Evolutionary conservation across 2,329 filamentous ascomycete genomes (phyloP), one percentile per base, ranked within the genome.

Genomic region (Sporothrix pseudoabietina): DNA sequence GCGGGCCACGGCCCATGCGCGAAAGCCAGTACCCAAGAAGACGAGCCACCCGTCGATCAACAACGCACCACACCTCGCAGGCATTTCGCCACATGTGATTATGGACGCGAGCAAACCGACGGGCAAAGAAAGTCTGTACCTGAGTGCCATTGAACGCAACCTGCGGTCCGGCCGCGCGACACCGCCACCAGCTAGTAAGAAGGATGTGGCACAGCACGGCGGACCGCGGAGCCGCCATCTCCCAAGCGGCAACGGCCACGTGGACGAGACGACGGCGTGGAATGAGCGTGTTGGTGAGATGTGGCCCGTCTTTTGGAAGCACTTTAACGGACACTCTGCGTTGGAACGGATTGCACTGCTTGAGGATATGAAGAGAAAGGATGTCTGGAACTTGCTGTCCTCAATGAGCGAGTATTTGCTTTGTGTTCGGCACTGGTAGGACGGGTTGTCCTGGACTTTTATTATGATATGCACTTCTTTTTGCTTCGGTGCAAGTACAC

Each of bases 341-440:
- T 85, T 98, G 74, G 96, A 99, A 83, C 90, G 94, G 77, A 92
- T 99, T 76, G 89, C 92, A 0, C 84, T 96, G n/a, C 87, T 91
- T 73, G 94, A 98, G 82, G 92, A 92, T 6, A 87, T 97, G 83
- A 97, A 96, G 84, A 86, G 94, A 73, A 97, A 95, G 82, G 91
- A 92, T 77, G 87, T 94, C 16, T 94, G 92, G 84, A 87, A 88
- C 65, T 83, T 90, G 72, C 80, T 92, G 72, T 87, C 86, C 55
- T 82, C 84, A n/a, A 90, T 91, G 86, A 87, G 88, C 76, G 91
- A 93, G 79, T 88, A 91, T 80, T 79, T 94, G 26, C 80, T 94
- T 3, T 88, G 87, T 76, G 88, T 90, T 69, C 85, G 90, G 71
- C 91, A 94, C 80, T 94, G 92, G 91, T 94, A 66, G 72, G 39